A percentile compares a stretch with the other conserved stretches of the same genome.
Evolutionary conservation across 106 monocot species (phyloP).

Genomic region (Cymbidium sinense): DNA sequence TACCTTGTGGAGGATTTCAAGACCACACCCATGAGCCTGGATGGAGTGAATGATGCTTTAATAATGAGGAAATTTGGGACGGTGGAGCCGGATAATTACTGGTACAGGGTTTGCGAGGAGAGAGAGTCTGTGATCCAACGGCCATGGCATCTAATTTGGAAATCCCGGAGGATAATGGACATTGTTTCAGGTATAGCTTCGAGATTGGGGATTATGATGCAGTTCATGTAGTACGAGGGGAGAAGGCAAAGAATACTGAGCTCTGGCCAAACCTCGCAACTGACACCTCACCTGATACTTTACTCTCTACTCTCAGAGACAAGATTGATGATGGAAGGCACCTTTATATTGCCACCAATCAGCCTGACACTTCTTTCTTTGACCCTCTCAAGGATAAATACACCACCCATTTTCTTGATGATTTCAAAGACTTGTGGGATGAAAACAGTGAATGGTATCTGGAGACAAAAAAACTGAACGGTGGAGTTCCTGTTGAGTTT

Average conservation of each 20-base stretch:
- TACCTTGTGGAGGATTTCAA: constrained; percentile 66
- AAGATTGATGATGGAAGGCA: constrained; percentile 72
- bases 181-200: constrained; percentile 69
- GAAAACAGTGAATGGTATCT: constrained; percentile 76
- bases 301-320: constrained; percentile 40
- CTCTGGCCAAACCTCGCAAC: constrained; percentile 62
- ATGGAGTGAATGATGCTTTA: constrained; percentile 45
- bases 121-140: constrained; percentile 57
- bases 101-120: constrained; percentile 94
- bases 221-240: constrained; percentile 65
- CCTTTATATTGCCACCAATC: constrained; percentile 70
- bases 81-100: constrained; percentile 92
- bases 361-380: constrained; percentile 47
- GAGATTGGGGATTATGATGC: constrained; percentile 79
- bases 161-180: constrained; percentile 67
- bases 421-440: constrained; percentile 77
- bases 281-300: constrained; percentile 52
- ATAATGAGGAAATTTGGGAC: constrained; percentile 85
- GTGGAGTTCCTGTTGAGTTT: constrained; percentile 68
- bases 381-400: constrained; percentile 73
- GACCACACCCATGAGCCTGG: constrained; percentile 58
- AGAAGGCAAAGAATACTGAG: constrained; percentile 53
- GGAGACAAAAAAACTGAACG: constrained; percentile 74
- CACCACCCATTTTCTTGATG: constrained; percentile 60
- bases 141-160: constrained; percentile 73